Evolutionary conservation across 805 yeast genomes (phyloP).

Genomic region (Zygoascus biomembranicola): DNA sequence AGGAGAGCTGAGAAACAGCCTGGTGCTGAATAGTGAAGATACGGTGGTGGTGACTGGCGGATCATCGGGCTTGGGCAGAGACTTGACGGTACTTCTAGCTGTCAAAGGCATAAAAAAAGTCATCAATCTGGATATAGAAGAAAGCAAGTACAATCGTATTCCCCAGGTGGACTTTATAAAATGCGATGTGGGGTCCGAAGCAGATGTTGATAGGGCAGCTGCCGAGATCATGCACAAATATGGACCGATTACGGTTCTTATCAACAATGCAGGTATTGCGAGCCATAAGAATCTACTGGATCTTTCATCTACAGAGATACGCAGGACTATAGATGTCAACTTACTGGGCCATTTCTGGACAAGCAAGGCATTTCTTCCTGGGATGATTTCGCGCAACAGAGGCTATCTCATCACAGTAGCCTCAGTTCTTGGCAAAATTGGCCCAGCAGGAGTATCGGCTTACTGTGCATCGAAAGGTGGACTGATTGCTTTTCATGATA

Average conservation of each 20-base stretch:
- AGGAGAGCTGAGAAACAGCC: not conserved
- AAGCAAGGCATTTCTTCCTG: conserved; percentile 62
- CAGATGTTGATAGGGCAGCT: conserved; percentile 36
- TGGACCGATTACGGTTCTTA: conserved; percentile 59
- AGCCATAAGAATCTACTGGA: conserved; percentile 49
- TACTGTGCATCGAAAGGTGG: conserved; percentile 93
- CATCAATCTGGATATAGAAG: conserved; percentile 54
- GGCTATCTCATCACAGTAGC: conserved; percentile 79
- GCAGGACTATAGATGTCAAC: conserved; percentile 51
- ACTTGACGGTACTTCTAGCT: conserved; percentile 42
- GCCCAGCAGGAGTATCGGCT: conserved; percentile 67
- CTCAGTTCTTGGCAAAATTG: conserved; percentile 74
- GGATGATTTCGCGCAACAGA: conserved; percentile 49
- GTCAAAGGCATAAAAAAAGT: conserved; percentile 33
- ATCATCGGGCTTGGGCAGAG: conserved; percentile 65
- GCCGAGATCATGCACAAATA: conserved; percentile 35
- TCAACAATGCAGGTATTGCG: conserved; percentile 83
- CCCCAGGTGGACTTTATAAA: conserved; percentile 43
- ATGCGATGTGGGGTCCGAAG: conserved; percentile 61
- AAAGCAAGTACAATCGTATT: conserved; percentile 31
- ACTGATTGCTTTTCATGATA: conserved; percentile 72
- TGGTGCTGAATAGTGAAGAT: conserved; percentile 31
- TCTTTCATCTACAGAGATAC: conserved; percentile 45
- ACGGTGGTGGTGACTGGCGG: conserved; percentile 82
- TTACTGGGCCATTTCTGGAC: conserved; percentile 64